phyloP scores from a whole-genome alignment of 768 basidiomycete species.

The Xerocomus potaroensis region DNA sequence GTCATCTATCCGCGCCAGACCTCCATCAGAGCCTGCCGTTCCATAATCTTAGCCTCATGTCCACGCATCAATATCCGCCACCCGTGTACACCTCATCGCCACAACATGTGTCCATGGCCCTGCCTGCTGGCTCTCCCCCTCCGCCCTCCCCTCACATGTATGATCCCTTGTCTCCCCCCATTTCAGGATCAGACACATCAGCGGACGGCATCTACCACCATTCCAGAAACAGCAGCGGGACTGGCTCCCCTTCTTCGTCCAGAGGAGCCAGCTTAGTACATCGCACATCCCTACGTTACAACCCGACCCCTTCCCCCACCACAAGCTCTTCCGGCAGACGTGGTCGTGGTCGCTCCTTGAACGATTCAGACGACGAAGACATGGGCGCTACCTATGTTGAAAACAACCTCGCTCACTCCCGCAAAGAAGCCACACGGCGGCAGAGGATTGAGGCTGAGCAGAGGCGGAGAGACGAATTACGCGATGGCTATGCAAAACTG shows the following conservation, averaged over 20 bases:
- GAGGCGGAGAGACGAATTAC: slow-evolving; percentile 80
- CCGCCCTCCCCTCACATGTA: slow-evolving; percentile 77
- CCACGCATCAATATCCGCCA: slow-evolving; percentile 59
- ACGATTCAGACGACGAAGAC: slow-evolving; percentile 73
- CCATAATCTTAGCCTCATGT: slow-evolving; percentile 61
- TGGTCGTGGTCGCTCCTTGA: slow-evolving; percentile 59
- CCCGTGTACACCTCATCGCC: slow-evolving; percentile 57
- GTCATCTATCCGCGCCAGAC: slow-evolving; percentile 61
- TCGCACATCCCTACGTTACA: slow-evolving; percentile 63
- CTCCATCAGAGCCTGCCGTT: slow-evolving; percentile 63
- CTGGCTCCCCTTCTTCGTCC: slow-evolving; percentile 76
- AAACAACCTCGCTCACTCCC: slow-evolving; percentile 65
- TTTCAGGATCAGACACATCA: slow-evolving; percentile 88
- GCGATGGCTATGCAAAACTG: slow-evolving; percentile 85
- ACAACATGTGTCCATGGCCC: slow-evolving; percentile 66
- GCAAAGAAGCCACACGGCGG: slow-evolving; percentile 80
- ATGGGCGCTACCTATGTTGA: slow-evolving; percentile 69
- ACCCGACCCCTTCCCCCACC: slow-evolving; percentile 77
- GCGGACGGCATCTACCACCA: slow-evolving; percentile 76
- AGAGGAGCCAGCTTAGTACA: slow-evolving; percentile 74
- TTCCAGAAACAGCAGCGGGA: slow-evolving; percentile 67
- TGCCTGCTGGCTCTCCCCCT: slow-evolving; percentile 65
- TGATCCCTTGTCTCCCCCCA: slow-evolving; percentile 79
- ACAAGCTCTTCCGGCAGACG: slow-evolving; percentile 66
- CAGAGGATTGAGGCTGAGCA: slow-evolving; percentile 91